These are phyloP conservation scores for Aspergillus felis DNA, from an alignment of 2,329 filamentous ascomycete species.

Conservation along the genomic window DNA sequence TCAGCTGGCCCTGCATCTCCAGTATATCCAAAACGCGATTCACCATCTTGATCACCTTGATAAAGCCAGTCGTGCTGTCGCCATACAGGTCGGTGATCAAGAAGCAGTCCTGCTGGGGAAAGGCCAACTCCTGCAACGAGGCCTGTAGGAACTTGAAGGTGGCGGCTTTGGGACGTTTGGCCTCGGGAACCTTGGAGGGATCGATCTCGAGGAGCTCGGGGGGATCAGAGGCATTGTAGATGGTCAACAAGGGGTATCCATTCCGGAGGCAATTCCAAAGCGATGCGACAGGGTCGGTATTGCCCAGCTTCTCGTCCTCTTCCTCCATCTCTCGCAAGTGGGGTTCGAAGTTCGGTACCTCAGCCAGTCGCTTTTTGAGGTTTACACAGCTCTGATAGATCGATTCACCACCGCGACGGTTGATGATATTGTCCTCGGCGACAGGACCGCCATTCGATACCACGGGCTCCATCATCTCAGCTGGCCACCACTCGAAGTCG, in stretches of 20 bases:
- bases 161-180: slow-evolving; percentile 78
- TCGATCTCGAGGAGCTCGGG: slow-evolving; percentile 65
- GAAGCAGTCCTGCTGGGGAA: slow-evolving; percentile 79
- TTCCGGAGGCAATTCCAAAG: slow-evolving; percentile 83
- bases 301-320: slow-evolving; percentile 58
- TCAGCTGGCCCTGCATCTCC: slow-evolving; percentile 72
- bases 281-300: slow-evolving; percentile 78
- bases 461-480: slow-evolving; percentile 35
- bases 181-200: slow-evolving; percentile 58
- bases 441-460: slow-evolving; percentile 41
- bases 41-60: slow-evolving; percentile 92
- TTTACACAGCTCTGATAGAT: slow-evolving; percentile 93
- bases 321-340: slow-evolving; percentile 70
- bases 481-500: slow-evolving; percentile 18
- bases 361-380: slow-evolving; percentile 73
- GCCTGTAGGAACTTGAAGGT: slow-evolving; percentile 91
- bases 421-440: slow-evolving; percentile 91
- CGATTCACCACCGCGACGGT: slow-evolving; percentile 90
- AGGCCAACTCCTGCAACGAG: slow-evolving; percentile 75
- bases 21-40: slow-evolving; percentile 87
- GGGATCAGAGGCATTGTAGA: slow-evolving; percentile 83
- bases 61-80: slow-evolving; percentile 93
- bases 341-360: slow-evolving; percentile 77
- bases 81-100: slow-evolving; percentile 88
- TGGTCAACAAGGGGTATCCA: slow-evolving; percentile 77